Evolutionary conservation across 2,329 filamentous ascomycete species (phyloP), one percentile per base, ranked within the genome.

Genomic region (Rutstroemia sydowiana): DNA sequence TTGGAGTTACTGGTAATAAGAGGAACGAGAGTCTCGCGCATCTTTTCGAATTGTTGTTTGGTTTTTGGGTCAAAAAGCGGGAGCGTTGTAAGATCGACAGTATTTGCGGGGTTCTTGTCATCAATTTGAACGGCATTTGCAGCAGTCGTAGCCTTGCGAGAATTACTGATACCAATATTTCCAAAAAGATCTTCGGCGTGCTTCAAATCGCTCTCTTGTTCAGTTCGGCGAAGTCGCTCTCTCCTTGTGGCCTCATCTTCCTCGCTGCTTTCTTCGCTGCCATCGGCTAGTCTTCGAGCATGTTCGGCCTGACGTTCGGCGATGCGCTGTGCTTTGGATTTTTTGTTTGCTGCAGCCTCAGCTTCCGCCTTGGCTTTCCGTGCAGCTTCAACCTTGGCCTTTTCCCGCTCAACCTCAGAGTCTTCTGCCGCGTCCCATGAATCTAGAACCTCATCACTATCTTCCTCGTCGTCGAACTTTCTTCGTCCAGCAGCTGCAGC

Each of bases 341-440:
- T 97, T 76, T 96, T 95, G 65, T 84, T 88, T 48, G 89, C 89
- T 40, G 87, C 88, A 7, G 89, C 89, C 64, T 89, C 88, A 41
- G 87, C 91, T 0, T 91, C 89, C 26, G 88, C 90, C 72, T 95
- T 95, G 53, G 87, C 88, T 71, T 95, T 95, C 48, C 82, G 86
- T 66, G 88, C 91, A 5, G 79, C 85, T 46, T 84, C 89, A 74
- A 92, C 93, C 71, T 87, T 87, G 26, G 81, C 88, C 77, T 97
- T 98, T 72, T 96, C 91, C 64, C 90, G 87, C 75, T 98, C 93
- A 63, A 84, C 92, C 65, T 98, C 93, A 56, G 90, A 95, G 73
- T 98, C 93, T 66, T 97, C 93, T 61, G 88, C 91, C 53, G 88
- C 92, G 65, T 97, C 91, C 93, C 93, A 98, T 31, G 88, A 92